phyloP scores from a whole-genome alignment of 495 filamentous ascomycete genomes.

The Neurospora hispaniola region DNA sequence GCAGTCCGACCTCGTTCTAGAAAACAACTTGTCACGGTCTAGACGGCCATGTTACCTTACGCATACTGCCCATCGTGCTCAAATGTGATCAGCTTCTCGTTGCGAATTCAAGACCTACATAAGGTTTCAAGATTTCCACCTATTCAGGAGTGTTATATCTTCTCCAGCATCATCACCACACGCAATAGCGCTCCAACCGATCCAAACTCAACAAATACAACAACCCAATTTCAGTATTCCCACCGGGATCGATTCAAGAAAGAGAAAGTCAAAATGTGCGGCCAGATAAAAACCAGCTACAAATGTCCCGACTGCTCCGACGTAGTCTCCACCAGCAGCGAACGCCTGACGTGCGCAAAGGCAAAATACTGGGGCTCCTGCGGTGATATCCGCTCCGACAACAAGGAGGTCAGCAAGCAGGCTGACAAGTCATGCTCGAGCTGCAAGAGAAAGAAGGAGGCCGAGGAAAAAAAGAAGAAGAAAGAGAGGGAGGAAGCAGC shows the following conservation, averaged over 20 bases:
- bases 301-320: background rate
- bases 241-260: background rate
- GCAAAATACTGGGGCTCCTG: background rate
- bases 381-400: background rate
- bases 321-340: background rate
- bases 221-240: background rate
- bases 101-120: no score
- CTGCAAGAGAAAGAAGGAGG: background rate
- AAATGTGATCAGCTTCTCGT: no score
- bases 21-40: no score
- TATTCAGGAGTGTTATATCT: no score
- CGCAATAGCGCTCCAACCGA: background rate
- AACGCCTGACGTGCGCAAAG: background rate
- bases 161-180: no score
- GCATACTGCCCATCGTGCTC: no score
- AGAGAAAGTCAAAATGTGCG: background rate
- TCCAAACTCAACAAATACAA: background rate
- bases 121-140: no score
- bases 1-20: background rate
- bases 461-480: background rate
- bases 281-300: background rate
- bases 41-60: no score
- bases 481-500: background rate
- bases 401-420: background rate
- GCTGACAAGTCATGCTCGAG: background rate